Evolutionary conservation across 2,329 filamentous ascomycete species (phyloP).

Genomic region (Nemania sp.): DNA sequence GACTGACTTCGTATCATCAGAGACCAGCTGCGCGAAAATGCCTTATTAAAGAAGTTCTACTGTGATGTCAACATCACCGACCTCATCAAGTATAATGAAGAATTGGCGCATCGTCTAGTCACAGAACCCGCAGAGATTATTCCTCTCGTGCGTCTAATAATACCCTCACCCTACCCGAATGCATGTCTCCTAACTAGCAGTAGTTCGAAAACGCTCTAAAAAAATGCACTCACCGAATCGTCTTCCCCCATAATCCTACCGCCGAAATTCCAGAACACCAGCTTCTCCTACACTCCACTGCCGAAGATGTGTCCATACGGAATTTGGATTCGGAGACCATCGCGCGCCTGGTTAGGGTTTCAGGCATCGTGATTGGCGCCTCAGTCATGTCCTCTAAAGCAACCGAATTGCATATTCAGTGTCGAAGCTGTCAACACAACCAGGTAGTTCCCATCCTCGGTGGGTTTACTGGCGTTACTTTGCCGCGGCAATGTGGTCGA

Average conservation of each 20-base stretch:
- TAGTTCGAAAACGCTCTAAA: conserved; percentile 93
- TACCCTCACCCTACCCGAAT: background rate
- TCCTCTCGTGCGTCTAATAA: conserved; percentile 79
- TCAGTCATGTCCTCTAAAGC: conserved; percentile 98
- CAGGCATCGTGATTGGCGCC: conserved; percentile 96
- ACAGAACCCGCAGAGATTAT: conserved; percentile 94
- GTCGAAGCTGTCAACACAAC: conserved; percentile 83
- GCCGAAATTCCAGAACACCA: conserved; percentile 88
- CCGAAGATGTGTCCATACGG: conserved; percentile 90
- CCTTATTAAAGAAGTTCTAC: conserved; percentile 91
- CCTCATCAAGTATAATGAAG: conserved; percentile 95
- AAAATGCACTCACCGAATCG: conserved; percentile 91
- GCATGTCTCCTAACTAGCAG: conserved; percentile 24
- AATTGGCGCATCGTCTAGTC: conserved; percentile 88
- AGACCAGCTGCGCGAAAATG: conserved; percentile 96
- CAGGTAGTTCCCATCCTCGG: conserved; percentile 79
- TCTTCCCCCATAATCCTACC: conserved; percentile 79
- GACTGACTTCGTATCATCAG: conserved; percentile 58
- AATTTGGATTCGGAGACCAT: conserved; percentile 94
- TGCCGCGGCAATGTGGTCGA: conserved; percentile 82
- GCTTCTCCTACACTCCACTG: conserved; percentile 91
- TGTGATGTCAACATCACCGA: conserved; percentile 97
- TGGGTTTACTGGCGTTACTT: conserved; percentile 87
- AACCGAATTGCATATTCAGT: conserved; percentile 86
- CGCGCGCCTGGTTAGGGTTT: conserved; percentile 93